phyloP scores from a whole-genome alignment of 345 rosid genomes.

The Gossypium ekmanianum region DNA sequence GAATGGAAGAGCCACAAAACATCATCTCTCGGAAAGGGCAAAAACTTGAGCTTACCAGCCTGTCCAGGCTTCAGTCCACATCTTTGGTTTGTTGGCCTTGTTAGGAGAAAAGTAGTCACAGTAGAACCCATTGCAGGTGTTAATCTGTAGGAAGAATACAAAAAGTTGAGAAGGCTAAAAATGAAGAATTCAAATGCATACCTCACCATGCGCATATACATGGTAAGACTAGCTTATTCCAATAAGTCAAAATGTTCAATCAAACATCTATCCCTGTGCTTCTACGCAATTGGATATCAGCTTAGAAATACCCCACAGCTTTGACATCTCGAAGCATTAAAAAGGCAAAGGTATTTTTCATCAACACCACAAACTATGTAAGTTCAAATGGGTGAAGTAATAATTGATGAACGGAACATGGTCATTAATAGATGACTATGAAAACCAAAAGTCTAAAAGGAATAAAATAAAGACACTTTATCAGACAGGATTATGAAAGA shows the following conservation, averaged over 20 bases:
- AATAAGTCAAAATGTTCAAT: background rate
- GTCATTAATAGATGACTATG: conserved; percentile 15
- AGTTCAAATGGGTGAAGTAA: conserved; percentile 16
- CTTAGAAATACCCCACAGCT: conserved; percentile 11
- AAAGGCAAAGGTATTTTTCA: conserved; percentile 10
- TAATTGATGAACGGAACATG: conserved; percentile 17
- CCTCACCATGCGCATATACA: background rate
- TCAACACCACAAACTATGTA: conserved; percentile 3
- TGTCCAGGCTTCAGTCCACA: conserved; percentile 99
- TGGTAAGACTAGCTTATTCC: background rate
- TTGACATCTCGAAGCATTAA: conserved; percentile 3
- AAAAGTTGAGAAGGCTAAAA: background rate
- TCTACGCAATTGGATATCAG: background rate
- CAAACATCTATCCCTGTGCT: background rate
- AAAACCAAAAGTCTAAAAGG: background rate
- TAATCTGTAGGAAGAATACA: conserved; percentile 50
- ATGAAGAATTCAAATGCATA: background rate
- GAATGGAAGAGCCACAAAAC: conserved; percentile 7
- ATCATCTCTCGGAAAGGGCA: background rate
- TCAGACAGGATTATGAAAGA: conserved; percentile 27
- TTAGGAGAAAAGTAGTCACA: conserved; percentile 96
- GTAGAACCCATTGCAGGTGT: conserved; percentile 96
- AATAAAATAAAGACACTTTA: conserved; percentile 21
- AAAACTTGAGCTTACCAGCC: conserved; percentile 67
- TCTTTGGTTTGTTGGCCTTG: conserved; percentile 91